Percentiles rank a stretch among this genome's conserved stretches.
Conservation (phyloP, 2,329 filamentous ascomycete species). For the Pseudocercospora macadamiae region DNA sequence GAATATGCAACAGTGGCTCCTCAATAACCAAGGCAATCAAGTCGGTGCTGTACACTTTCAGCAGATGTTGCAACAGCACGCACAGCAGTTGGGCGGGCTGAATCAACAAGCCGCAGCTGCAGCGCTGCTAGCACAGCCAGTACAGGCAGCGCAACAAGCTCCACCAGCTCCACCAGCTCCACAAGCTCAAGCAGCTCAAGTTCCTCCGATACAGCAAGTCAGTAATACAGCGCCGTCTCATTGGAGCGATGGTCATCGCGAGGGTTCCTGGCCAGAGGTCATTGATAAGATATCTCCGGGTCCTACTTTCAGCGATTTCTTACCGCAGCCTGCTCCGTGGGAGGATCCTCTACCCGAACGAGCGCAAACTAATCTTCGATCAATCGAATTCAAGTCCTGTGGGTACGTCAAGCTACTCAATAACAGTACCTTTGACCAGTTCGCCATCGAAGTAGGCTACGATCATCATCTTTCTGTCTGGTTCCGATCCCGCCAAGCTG, state of each 20-base stretch:
- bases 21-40: not conserved
- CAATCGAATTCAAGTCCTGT: constrained; percentile 61
- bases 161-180: not conserved
- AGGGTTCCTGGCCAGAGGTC: constrained; percentile 54
- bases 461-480: constrained; percentile 26
- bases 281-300: constrained; percentile 57
- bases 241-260: constrained; percentile 41
- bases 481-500: constrained; percentile 37
- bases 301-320: constrained; percentile 46
- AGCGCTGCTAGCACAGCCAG: not conserved
- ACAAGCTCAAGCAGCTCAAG: constrained; percentile 1
- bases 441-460: constrained; percentile 34
- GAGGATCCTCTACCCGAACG: constrained; percentile 28
- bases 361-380: constrained; percentile 40
- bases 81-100: constrained; percentile 7
- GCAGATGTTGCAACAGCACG: constrained; percentile 16
- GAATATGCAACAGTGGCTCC: constrained; percentile 14
- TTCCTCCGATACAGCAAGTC: not conserved
- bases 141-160: not conserved
- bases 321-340: constrained; percentile 37
- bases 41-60: constrained; percentile 4
- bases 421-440: constrained; percentile 39
- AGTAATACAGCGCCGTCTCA: constrained; percentile 28
- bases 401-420: constrained; percentile 58
- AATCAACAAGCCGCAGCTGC: constrained; percentile 4